Percentiles rank a stretch among this genome's conserved stretches.
Evolutionary conservation across 352 stramenopile species (phyloP).

Genomic region (Phytopythium mirpurense): DNA sequence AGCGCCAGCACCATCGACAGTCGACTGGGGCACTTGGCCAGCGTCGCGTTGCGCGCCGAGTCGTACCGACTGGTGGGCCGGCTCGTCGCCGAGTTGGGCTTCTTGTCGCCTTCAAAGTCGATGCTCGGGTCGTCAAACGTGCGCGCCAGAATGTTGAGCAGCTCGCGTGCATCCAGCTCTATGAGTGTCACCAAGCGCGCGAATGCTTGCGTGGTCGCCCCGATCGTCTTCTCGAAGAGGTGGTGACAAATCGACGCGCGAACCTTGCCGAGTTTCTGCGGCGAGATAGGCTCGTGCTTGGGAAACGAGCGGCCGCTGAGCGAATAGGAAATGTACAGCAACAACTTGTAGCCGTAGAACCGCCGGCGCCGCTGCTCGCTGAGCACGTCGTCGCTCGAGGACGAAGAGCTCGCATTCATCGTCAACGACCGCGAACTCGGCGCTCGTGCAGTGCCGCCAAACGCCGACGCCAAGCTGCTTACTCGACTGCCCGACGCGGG

Average conservation of each 20-base stretch:
- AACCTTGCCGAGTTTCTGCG: conserved; percentile 68
- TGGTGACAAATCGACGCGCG: conserved; percentile 79
- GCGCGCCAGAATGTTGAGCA: conserved; percentile 76
- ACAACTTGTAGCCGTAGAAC: conserved; percentile 79
- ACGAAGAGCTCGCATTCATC: conserved; percentile 2
- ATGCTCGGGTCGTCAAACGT: conserved; percentile 81
- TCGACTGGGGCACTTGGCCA: conserved; percentile 75
- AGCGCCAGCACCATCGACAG: conserved; percentile 83
- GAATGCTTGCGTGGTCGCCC: conserved; percentile 34
- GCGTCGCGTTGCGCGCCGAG: conserved; percentile 60
- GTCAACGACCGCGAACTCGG: conserved; percentile 17
- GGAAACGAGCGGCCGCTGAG: conserved; percentile 89
- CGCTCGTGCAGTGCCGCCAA: conserved; percentile 43
- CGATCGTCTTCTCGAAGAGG: conserved; percentile 70
- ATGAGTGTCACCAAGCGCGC: conserved; percentile 81
- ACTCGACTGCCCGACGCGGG: conserved; percentile 37
- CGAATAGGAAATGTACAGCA: conserved; percentile 91
- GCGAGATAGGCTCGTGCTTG: conserved; percentile 61
- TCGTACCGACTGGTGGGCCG: conserved; percentile 69
- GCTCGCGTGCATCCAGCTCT: conserved; percentile 70
- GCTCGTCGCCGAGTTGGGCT: conserved; percentile 37
- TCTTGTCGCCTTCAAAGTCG: conserved; percentile 84
- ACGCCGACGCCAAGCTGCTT: conserved; percentile 56
- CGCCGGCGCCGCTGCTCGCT: conserved; percentile 52
- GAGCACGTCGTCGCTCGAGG: conserved; percentile 34